A percentile compares a stretch with the other conserved stretches of the same genome.
phyloP scores from a whole-genome alignment of 1,139 yeast species.

The Saccharomyces hybrid region DNA sequence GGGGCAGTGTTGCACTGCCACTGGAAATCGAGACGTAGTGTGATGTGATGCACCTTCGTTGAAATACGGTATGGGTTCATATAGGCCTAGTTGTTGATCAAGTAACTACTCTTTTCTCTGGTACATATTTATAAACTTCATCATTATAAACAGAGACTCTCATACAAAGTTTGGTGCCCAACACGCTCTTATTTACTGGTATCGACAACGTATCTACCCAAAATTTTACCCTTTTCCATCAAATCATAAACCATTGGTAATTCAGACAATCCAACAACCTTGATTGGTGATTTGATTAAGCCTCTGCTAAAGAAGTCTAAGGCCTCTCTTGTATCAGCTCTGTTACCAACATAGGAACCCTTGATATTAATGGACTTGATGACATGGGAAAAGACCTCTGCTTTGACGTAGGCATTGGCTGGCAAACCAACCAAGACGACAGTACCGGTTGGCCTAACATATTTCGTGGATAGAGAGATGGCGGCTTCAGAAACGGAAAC shows the following conservation, averaged over 20 bases:
- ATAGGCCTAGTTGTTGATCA: no score
- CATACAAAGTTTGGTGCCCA: not conserved
- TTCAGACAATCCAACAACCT: conserved; percentile 60
- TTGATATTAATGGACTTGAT: conserved; percentile 54
- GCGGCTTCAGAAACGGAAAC: conserved; percentile 68
- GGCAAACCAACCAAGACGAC: conserved; percentile 72
- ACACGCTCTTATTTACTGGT: conserved; percentile 40
- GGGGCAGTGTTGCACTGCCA: no score
- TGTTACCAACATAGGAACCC: conserved; percentile 76
- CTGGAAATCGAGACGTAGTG: no score
- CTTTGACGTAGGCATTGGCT: conserved; percentile 58
- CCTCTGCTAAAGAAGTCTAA: conserved; percentile 68
- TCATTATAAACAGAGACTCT: not conserved
- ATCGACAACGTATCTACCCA: conserved; percentile 75
- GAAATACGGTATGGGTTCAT: no score
- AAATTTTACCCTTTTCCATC: conserved; percentile 64
- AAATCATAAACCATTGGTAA: conserved; percentile 54
- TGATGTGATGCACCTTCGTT: no score
- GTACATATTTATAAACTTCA: not conserved
- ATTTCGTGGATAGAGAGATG: conserved; percentile 53
- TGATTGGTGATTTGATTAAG: conserved; percentile 60
- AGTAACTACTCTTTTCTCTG: not conserved
- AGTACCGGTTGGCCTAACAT: conserved; percentile 62
- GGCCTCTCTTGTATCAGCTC: conserved; percentile 74
- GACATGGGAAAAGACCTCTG: conserved; percentile 60